A percentile compares a stretch with the other conserved stretches of the same genome.
Evolutionary conservation across 108 stramenopile genomes (phyloP).

Genomic region (Cyclotella choctawhatcheeana): DNA sequence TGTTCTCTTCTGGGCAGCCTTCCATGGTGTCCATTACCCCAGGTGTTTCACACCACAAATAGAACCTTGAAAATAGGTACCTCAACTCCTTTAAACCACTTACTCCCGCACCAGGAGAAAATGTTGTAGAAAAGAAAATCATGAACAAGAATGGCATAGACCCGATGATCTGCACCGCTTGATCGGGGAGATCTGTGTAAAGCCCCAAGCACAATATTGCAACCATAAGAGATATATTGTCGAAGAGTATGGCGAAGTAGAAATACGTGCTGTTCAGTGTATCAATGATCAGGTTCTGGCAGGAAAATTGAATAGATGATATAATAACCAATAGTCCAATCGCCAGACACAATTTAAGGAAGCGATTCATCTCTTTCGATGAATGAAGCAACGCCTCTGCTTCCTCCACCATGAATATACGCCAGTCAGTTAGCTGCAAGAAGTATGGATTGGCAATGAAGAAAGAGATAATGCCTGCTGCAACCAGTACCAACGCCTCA

Average conservation of each 20-base stretch:
- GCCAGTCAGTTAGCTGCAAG: constrained; percentile 64
- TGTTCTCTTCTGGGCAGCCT: constrained; percentile 61
- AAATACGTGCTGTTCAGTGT: constrained; percentile 27
- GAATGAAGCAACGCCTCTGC: constrained; percentile 70
- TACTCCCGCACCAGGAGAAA: constrained; percentile 66
- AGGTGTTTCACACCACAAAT: constrained; percentile 76
- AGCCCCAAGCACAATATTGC: constrained; percentile 59
- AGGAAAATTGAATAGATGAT: constrained; percentile 49
- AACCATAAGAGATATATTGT: constrained; percentile 54
- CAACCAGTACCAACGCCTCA: constrained; percentile 59
- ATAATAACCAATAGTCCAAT: constrained; percentile 47
- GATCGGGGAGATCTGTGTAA: constrained; percentile 58
- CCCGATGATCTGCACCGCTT: constrained; percentile 67
- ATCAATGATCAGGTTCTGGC: constrained; percentile 28
- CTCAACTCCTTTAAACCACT: constrained; percentile 59
- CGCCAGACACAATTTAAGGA: constrained; percentile 53
- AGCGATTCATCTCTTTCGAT: constrained; percentile 60
- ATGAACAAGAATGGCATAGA: constrained; percentile 66
- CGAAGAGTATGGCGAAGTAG: constrained; percentile 64
- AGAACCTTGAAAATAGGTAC: constrained; percentile 66
- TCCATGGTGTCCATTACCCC: constrained; percentile 62
- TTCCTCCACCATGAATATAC: constrained; percentile 68
- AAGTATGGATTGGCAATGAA: constrained; percentile 73
- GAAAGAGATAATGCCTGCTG: constrained; percentile 57
- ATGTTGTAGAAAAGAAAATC: constrained; percentile 77